A percentile compares a stretch with the other conserved stretches of the same genome.
Evolutionary conservation across 1,284 basidiomycete species (phyloP).

Genomic region (Moesziomyces aphidis): DNA sequence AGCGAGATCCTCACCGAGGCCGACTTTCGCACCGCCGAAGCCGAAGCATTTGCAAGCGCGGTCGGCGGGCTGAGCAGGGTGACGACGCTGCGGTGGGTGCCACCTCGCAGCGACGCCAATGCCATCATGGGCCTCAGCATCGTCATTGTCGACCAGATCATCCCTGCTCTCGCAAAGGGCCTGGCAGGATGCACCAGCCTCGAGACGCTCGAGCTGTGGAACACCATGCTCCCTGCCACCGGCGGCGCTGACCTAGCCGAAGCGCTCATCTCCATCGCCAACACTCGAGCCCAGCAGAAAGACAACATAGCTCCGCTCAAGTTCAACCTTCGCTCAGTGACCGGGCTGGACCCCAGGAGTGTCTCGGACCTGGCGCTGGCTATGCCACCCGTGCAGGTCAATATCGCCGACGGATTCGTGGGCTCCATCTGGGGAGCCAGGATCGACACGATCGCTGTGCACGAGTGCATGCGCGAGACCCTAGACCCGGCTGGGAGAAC

Average conservation of each 20-base stretch:
- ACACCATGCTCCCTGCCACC: constrained; percentile 26
- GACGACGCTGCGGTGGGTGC: constrained; percentile 19
- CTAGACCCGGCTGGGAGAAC: constrained; percentile 3
- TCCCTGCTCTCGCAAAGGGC: constrained; percentile 21
- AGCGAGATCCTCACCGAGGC: constrained; percentile 30
- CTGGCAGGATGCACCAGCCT: constrained; percentile 9
- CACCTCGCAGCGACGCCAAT: constrained; percentile 23
- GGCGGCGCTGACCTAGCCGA: constrained; percentile 17
- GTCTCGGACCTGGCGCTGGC: constrained; percentile 18
- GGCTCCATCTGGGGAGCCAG: constrained; percentile 39
- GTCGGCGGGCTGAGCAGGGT: constrained; percentile 5
- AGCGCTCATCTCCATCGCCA: constrained; percentile 18
- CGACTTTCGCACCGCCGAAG: constrained; percentile 12
- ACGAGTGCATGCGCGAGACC: constrained; percentile 22
- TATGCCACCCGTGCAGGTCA: constrained; percentile 20
- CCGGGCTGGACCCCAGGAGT: constrained; percentile 11
- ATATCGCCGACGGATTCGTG: constrained; percentile 38
- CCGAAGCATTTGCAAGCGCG: constrained; percentile 9
- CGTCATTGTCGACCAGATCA: constrained; percentile 33
- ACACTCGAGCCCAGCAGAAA: not conserved
- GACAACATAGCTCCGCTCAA: not conserved
- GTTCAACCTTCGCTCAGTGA: constrained; percentile 22
- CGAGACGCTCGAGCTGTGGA: constrained; percentile 31
- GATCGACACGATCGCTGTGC: constrained; percentile 13
- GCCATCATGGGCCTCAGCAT: constrained; percentile 39